A percentile compares a stretch with the other conserved stretches of the same genome.
These are phyloP conservation scores for Deinandra increscens DNA, from an alignment of 129 eudicot genomes.

Conservation along the genomic window DNA sequence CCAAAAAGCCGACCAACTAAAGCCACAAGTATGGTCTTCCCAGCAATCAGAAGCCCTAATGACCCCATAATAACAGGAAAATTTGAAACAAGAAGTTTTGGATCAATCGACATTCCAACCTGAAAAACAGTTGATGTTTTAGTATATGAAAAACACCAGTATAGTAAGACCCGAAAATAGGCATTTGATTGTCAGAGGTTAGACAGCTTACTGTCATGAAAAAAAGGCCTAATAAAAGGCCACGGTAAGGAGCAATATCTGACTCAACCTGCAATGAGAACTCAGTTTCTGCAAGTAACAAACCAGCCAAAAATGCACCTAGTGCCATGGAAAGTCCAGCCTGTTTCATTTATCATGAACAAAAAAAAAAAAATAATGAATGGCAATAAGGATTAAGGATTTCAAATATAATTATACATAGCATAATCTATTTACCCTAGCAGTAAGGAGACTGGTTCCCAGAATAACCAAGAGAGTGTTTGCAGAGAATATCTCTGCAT, in stretches of 20 bases:
- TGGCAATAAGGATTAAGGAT: not conserved
- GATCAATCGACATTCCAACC: conserved; percentile 99
- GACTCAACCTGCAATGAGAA: conserved; percentile 98
- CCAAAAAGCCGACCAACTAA: conserved; percentile 85
- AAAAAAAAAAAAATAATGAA: not conserved
- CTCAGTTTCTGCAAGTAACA: conserved; percentile 98
- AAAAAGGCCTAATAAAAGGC: conserved; percentile 94
- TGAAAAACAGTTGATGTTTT: conserved; percentile 35
- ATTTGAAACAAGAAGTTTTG: conserved; percentile 87
- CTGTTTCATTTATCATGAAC: conserved; percentile 39
- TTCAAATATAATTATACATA: conserved; percentile 12
- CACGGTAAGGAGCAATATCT: conserved; percentile 99
- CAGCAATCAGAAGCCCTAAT: conserved; percentile 73
- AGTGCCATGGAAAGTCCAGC: conserved; percentile 99
- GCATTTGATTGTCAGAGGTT: conserved; percentile 2
- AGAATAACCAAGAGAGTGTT: conserved; percentile 91
- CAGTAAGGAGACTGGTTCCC: conserved; percentile 96
- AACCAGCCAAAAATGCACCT: conserved; percentile 99
- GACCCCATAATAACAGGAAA: conserved; percentile 82
- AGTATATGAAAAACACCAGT: not conserved
- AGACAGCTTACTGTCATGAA: conserved; percentile 81
- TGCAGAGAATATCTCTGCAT: conserved; percentile 98
- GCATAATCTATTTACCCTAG: conserved; percentile 62
- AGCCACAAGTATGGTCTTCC: conserved; percentile 81
- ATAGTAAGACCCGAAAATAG: not conserved